Conservation (phyloP, 1,284 basidiomycete species). For the Trametes sp. region DNA sequence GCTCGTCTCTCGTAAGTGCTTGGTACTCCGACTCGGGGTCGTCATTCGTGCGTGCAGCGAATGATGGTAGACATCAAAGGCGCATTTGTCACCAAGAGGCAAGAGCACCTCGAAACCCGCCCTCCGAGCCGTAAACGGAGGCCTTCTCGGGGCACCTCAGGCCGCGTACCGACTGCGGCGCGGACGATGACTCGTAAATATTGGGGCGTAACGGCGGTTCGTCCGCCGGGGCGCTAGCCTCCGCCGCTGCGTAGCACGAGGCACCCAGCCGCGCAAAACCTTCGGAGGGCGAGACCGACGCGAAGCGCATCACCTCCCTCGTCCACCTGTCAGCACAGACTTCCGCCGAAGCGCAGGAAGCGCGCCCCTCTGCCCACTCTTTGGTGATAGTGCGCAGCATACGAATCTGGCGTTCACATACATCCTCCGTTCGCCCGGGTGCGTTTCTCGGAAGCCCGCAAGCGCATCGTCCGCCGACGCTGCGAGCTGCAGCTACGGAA, state of each 20-base stretch:
- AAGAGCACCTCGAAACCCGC: neutral
- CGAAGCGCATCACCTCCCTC: neutral
- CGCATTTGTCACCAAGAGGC: too few relatives aligned
- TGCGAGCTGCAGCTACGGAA: too few relatives aligned
- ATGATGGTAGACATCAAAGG: neutral
- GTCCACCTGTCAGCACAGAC: neutral
- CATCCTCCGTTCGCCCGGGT: constrained; percentile 2
- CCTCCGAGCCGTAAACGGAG: neutral
- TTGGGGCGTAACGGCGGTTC: constrained; percentile 2
- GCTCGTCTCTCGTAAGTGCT: too few relatives aligned
- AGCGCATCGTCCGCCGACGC: too few relatives aligned
- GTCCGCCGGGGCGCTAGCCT: neutral
- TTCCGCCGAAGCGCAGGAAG: neutral
- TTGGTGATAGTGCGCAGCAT: constrained; percentile 14
- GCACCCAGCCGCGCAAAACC: neutral
- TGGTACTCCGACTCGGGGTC: too few relatives aligned
- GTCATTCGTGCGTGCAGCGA: too few relatives aligned
- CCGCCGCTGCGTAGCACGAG: neutral
- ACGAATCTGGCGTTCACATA: neutral
- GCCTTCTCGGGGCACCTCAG: neutral
- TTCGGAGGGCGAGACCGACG: neutral
- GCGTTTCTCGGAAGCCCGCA: neutral
- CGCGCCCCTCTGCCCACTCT: neutral
- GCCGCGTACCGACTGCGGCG: neutral
- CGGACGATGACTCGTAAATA: neutral